Evolutionary conservation across 495 filamentous ascomycete species (phyloP), one percentile per base, ranked within the genome.

Genomic region (Recurvomyces mirabilis): DNA sequence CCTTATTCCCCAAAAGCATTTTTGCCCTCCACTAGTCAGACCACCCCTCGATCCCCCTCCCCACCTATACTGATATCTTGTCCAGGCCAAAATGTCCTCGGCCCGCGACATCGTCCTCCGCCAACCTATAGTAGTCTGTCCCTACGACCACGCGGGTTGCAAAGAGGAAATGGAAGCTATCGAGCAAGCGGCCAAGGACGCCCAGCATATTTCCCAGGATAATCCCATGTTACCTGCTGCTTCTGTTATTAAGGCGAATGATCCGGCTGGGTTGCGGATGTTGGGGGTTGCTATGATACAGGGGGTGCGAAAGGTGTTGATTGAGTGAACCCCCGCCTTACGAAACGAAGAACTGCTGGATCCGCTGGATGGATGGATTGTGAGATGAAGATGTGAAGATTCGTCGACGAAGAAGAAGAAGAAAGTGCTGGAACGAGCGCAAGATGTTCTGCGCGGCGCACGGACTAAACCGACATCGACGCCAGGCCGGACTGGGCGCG

Each of bases 91-190:
- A 61, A 70, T 98, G 67, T 84, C 84, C n/a, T 80, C 78, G 11
- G 87, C 89, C 14, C 76, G 79, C 67, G 93, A 98, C 53, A 94
- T 98, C 32, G 67, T 78, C 5, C 75, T 96, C 29, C 81, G 89
- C 33, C 87, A 95, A 62, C 87, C 84, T 40, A 96, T 98, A 43
- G 84, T 96, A 33, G 89, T 98, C 37, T 95, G 89, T 53, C 91
- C 93, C 0, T 77, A 94, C 29, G 91, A 98, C 59, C 85, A 95
- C 53, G 84, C 88, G 45, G 85, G 81, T 11, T 96, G 91, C 67
- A 94, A 93, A 58, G 87, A 94, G 53, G 93, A 98, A 66, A 93
- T 98, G 84, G 87, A 94, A 56, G 86, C 87, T 6, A 96, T 96
- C 49, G 86, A 94, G 55, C 82, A 91, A 62, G 84, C 93, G 0